Percentiles rank a stretch among this genome's conserved stretches.
Conservation (phyloP, 331 rosid genomes). For the Erythrophleum ivorense region DNA sequence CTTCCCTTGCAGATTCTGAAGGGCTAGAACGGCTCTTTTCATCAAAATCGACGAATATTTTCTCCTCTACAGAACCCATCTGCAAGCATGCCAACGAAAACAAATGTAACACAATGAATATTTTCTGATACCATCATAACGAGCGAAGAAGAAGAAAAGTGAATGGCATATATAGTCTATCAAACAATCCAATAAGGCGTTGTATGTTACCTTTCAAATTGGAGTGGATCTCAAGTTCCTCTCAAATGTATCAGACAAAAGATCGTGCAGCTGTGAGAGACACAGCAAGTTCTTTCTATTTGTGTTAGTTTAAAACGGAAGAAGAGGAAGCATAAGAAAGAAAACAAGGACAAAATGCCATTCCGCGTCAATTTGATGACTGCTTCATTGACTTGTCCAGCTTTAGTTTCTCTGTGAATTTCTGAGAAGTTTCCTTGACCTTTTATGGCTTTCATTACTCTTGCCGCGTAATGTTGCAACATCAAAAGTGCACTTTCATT, state of each 20-base stretch:
- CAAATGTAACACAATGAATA: neutral
- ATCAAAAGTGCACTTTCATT: too few relatives aligned
- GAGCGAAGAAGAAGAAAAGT: neutral
- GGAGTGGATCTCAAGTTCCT: neutral
- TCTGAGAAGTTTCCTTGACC: too few relatives aligned
- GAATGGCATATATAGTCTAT: neutral
- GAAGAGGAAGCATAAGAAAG: too few relatives aligned
- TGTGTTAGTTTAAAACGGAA: too few relatives aligned
- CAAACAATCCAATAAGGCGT: neutral
- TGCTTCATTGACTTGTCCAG: too few relatives aligned
- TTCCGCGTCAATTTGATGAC: too few relatives aligned
- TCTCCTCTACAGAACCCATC: conserved; percentile 27
- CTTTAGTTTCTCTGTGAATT: too few relatives aligned
- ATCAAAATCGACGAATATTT: conserved; percentile 48
- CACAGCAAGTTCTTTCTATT: neutral
- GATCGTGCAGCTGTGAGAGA: neutral
- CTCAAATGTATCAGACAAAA: neutral
- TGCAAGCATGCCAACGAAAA: neutral
- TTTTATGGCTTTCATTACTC: too few relatives aligned
- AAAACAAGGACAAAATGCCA: too few relatives aligned
- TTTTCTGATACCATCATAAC: neutral
- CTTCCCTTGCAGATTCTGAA: conserved; percentile 36
- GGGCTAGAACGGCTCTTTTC: conserved; percentile 53
- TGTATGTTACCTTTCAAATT: neutral
- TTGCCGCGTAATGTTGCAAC: too few relatives aligned